Conservation (phyloP, 1,284 basidiomycete genomes). For the Pulchroboletus neoregius region DNA sequence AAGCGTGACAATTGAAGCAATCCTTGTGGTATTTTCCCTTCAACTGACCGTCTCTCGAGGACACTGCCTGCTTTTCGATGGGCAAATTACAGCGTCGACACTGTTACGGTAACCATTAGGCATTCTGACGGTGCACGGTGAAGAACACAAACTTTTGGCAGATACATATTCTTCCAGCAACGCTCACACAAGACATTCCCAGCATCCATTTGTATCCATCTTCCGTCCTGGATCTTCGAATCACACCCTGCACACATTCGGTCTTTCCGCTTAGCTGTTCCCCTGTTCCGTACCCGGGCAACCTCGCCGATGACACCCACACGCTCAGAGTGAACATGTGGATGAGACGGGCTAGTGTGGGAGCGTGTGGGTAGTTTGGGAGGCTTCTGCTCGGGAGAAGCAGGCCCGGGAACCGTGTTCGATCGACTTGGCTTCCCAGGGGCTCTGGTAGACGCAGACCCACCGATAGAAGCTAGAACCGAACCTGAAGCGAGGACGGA, state of each 20-base stretch:
- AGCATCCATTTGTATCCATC: conserved; percentile 76
- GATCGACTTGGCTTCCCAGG: conserved; percentile 39
- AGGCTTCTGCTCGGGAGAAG: conserved; percentile 42
- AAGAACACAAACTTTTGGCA: conserved; percentile 65
- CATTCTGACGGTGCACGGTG: background rate
- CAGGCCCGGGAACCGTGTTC: conserved; percentile 42
- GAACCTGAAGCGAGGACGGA: conserved; percentile 30
- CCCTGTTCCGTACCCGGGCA: conserved; percentile 27
- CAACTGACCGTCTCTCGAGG: conserved; percentile 83
- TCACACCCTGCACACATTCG: conserved; percentile 65
- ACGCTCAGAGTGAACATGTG: conserved; percentile 32
- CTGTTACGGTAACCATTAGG: conserved; percentile 36
- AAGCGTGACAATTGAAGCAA: conserved; percentile 83
- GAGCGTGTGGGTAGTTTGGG: conserved; percentile 54
- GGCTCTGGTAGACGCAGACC: conserved; percentile 31
- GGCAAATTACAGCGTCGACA: conserved; percentile 79
- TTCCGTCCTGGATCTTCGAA: conserved; percentile 67
- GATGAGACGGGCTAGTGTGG: conserved; percentile 46
- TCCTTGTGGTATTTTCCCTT: conserved; percentile 89
- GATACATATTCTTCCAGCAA: conserved; percentile 93
- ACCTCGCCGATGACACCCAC: conserved; percentile 24
- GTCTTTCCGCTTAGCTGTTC: conserved; percentile 19
- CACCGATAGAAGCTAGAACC: conserved; percentile 30
- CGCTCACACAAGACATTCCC: conserved; percentile 76
- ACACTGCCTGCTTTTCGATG: conserved; percentile 89